Evolutionary conservation across 2,329 filamentous ascomycete genomes (phyloP).

Genomic region (Immersiporthe knoxdaviesiana): DNA sequence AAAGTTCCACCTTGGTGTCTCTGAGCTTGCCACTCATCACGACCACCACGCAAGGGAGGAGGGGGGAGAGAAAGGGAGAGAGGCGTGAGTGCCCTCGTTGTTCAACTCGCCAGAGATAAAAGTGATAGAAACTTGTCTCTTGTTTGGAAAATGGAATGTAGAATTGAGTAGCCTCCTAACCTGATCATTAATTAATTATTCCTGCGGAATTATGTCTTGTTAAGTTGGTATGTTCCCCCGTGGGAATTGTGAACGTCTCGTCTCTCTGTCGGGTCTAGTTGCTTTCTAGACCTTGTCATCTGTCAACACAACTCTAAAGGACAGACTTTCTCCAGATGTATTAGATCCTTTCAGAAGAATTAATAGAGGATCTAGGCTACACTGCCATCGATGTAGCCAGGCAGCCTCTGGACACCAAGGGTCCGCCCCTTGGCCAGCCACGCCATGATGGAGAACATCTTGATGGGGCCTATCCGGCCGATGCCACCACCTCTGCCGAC

Average conservation of each 20-base stretch:
- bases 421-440: conserved; percentile 57
- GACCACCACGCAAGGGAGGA: background rate
- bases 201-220: background rate
- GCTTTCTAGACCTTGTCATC: background rate
- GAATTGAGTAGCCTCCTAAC: too few relatives aligned
- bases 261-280: background rate
- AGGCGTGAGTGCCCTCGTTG: too few relatives aligned
- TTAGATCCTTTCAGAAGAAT: background rate
- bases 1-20: background rate
- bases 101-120: background rate
- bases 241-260: background rate
- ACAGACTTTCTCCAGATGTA: background rate
- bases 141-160: too few relatives aligned
- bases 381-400: conserved; percentile 52
- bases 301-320: background rate
- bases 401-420: conserved; percentile 48
- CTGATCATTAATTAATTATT: background rate
- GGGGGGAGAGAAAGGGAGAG: too few relatives aligned
- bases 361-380: conserved; percentile 43
- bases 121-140: too few relatives aligned
- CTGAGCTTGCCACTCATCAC: background rate
- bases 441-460: conserved; percentile 54
- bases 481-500: conserved; percentile 54
- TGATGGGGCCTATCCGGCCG: conserved; percentile 51
- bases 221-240: background rate